Base-by-base conservation (phyloP, 2,329 filamentous ascomycete genomes). In the Sphaerulina vaccinii region DNA sequence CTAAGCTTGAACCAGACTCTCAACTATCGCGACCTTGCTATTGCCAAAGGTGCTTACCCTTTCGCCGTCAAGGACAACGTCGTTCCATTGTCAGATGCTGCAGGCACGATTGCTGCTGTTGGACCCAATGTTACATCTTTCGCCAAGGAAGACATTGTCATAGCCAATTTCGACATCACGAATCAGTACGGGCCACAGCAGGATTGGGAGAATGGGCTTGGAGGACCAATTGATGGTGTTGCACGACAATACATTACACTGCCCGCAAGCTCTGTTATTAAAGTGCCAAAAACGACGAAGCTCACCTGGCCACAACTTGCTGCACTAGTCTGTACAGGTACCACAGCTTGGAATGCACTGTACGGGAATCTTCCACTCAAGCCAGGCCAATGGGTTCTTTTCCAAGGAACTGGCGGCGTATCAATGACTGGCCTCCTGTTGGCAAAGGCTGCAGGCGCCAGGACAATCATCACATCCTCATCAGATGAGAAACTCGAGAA, bases 61-160 rank as follows among this genome's bases (percentile, higher is more conserved):
- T 52, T 62, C 37, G 56, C 53, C 5, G 55, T 57, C 22, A 57
- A 55, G 16, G 59, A 62, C 27, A 47, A 57, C 23, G 60, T 86
- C 10, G 79, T 87, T 1, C 83, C 83, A 1, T 84, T 81, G 67
- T 85, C 83, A 21, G 85, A 88, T 67, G 86, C 85, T 76, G 85
- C 82, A 68, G 85, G 84, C 35, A 73, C 75, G 8, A 73, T 88
- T 42, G 70, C 79, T 3, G 67, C 74, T 11, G 61, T 78, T 19
- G 79, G 79, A 32, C 62, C 73, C 5, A 49, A 46, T 21, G 57
- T 60, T 8, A 15, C 33, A 2, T 47, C 44, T 6, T 24, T 58
- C 23, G 27, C 75, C 46, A 69, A 72, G 11, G 84, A 84, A 52
- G 80, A 85, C 50, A 79, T 81, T n/a, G 84, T 87, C 36, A 74